Percentiles rank a stretch among this genome's conserved stretches.
These are phyloP conservation scores for Trichoderma sp. DNA, from an alignment of 2,329 filamentous ascomycete genomes.

Conservation along the genomic window DNA sequence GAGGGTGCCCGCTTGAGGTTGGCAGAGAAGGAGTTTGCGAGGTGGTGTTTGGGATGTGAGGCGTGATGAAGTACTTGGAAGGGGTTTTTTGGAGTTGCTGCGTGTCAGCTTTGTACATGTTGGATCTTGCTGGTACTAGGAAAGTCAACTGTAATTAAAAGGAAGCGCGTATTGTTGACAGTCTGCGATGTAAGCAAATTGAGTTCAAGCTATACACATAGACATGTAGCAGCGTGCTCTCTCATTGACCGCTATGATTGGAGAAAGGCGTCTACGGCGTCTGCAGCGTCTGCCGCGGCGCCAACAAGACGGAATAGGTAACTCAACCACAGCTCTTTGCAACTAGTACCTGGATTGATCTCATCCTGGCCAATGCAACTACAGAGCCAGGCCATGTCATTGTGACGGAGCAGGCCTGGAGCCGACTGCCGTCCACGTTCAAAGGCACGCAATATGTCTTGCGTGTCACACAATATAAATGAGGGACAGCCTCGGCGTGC, in stretches of 20 bases:
- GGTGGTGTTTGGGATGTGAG: not conserved
- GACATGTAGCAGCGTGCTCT: not conserved
- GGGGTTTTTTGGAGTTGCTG: not conserved
- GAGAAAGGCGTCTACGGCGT: not conserved
- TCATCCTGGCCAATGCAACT: not conserved
- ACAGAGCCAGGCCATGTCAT: not conserved
- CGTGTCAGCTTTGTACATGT: not conserved
- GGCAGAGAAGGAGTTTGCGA: slow-evolving; percentile 10
- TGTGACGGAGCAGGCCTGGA: not conserved
- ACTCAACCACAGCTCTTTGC: not conserved
- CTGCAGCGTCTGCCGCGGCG: not conserved
- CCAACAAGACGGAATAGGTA: not conserved
- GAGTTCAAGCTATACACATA: not conserved
- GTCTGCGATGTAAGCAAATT: not conserved
- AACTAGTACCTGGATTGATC: not conserved
- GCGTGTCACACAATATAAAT: not conserved
- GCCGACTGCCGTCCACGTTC: not conserved
- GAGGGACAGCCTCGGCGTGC: not conserved
- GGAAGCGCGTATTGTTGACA: not conserved
- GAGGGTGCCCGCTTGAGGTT: not conserved
- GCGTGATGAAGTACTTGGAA: not conserved
- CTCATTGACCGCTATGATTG: not conserved
- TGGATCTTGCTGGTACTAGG: not conserved
- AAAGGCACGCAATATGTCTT: not conserved
- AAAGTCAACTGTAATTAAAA: not conserved